Evolutionary conservation across 805 yeast species (phyloP), one percentile per base, ranked within the genome.

Genomic region (Kregervanrija fluxuum): DNA sequence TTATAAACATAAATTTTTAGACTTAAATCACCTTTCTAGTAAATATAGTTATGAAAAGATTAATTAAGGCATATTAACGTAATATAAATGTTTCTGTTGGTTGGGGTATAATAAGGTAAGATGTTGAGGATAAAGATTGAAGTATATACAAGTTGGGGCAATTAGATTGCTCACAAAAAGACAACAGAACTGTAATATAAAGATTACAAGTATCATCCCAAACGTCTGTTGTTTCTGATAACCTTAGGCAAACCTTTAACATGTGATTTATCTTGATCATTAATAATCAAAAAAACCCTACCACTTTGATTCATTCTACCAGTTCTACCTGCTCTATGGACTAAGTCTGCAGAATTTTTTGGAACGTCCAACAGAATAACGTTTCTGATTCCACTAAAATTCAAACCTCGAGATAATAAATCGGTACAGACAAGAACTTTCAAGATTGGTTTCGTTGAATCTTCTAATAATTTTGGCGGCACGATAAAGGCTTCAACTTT

Each of bases 271-370:
- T 79, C 83, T 37, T 61, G 63, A 49, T 80, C 80, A 49, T 81
- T 83, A 28, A 83, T 82, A 42, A 91, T 77, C 56, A 93, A 68
- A 50, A 88, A 82, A 2, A 87, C 96, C 48, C 96, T 74, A 11
- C 99, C 99, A 33, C 83, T 73, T 56, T 83, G 88, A 38, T 84
- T 85, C 85, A 90, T 82, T 60, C 99, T 69, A 3, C 96, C 97
- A 0, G 97, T 91, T 65, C 99, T 77, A 1, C 99, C 99, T 1
- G 87, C 83, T 49, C 99, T 71, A 61, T 91, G 98, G 15, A 91
- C 79, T 48, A 91, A 69, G 63, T 91, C 98, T 14, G 87, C 81
- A 0, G 96, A 77, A 12, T 84, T 81, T 43, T 75, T 74, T 5
- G 99, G 99, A 38, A 89, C 77, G 58, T 91, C 97, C 67, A 82